Base-by-base conservation (phyloP, 106 monocot species). In the Dendrobium chrysotoxum region DNA sequence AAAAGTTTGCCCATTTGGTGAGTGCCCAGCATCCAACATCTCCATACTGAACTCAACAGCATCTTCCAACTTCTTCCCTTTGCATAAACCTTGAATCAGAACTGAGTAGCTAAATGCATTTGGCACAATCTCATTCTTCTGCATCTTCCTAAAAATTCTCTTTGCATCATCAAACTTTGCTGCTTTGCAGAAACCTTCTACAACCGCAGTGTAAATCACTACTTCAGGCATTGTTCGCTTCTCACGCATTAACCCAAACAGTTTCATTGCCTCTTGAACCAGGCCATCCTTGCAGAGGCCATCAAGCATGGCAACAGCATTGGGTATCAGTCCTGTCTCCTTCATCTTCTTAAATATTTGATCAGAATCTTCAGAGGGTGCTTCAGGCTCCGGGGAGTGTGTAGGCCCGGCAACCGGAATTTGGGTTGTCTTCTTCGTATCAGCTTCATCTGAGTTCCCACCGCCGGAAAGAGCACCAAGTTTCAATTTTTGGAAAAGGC, bases 221-320 rank as follows among this genome's bases (percentile, higher is more conserved):
- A 95, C 89, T 26, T 99, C 98, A 0, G 98, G 98, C 44, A 99
- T 93, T 1, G 92, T 84, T 28, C 95, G 91, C 84, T 91, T 99
- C 88, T 99, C 98, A 1, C 98, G 95, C 92, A 99, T 95, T 72
- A 83, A 79, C 13, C 92, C 89, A 74, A 99, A 99, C 28, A 99
- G 86, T 80, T 93, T 93, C 98, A 99, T 95, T n/a, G 98, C 98
- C 28, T 99, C 98, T 72, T 99, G 89, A 50, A 91, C 77, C 66
- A 95, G 47, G 12, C 98, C 98, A 50, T 95, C 95, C 54, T 99
- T 99, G 79, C 95, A 99, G 30, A 99, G 83, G 0, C 92, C 95
- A 28, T 99, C 95, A 21, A 99, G 95, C 98, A 99, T 99, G 8
- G 98, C 92, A 1, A 99, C 95, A 6, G 95, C 98, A 77, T 95